Percentiles rank a stretch among this genome's conserved stretches.
Evolutionary conservation across 1,284 basidiomycete genomes (phyloP).

Genomic region (Polyporus tsugae): DNA sequence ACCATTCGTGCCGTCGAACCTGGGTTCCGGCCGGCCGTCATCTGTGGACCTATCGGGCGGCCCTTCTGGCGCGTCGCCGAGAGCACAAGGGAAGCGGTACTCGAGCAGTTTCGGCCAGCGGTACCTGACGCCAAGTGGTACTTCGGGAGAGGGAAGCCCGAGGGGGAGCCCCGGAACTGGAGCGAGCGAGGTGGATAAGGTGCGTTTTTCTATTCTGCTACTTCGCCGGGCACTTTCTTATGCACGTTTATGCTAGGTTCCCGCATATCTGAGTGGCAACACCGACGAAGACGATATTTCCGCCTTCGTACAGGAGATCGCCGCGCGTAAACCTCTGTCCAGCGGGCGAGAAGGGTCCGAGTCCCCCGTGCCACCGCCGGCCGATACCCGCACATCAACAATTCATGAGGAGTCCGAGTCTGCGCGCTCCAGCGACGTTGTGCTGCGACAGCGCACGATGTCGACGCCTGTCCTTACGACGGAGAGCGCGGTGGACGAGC

Average conservation of each 20-base stretch:
- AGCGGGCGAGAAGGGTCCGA: slow-evolving; percentile 41
- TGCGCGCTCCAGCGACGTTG: slow-evolving; percentile 14
- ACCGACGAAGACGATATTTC: slow-evolving; percentile 81
- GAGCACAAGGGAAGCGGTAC: slow-evolving; percentile 45
- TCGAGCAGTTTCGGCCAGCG: slow-evolving; percentile 79
- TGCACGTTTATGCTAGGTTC: slow-evolving; percentile 38
- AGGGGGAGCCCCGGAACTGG: slow-evolving; percentile 51
- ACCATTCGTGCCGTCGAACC: slow-evolving; percentile 55
- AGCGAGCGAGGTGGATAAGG: slow-evolving; percentile 46
- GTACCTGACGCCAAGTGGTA: slow-evolving; percentile 53
- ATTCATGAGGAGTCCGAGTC: slow-evolving; percentile 28
- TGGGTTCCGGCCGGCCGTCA: slow-evolving; percentile 50
- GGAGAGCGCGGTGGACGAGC: slow-evolving; percentile 68
- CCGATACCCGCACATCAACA: slow-evolving; percentile 25
- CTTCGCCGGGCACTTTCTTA: background rate
- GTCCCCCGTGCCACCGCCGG: slow-evolving; percentile 14
- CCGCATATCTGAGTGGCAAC: slow-evolving; percentile 55
- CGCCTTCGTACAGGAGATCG: slow-evolving; percentile 78
- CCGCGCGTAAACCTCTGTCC: slow-evolving; percentile 67
- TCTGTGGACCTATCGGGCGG: slow-evolving; percentile 39
- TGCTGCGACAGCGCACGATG: slow-evolving; percentile 29
- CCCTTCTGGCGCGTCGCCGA: slow-evolving; percentile 36
- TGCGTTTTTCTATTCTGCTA: slow-evolving; percentile 29
- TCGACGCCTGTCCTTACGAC: slow-evolving; percentile 58
- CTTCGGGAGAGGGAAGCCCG: slow-evolving; percentile 51